Base-by-base conservation (phyloP, 495 filamentous ascomycete genomes). In the Penicillium bovifimosum region DNA sequence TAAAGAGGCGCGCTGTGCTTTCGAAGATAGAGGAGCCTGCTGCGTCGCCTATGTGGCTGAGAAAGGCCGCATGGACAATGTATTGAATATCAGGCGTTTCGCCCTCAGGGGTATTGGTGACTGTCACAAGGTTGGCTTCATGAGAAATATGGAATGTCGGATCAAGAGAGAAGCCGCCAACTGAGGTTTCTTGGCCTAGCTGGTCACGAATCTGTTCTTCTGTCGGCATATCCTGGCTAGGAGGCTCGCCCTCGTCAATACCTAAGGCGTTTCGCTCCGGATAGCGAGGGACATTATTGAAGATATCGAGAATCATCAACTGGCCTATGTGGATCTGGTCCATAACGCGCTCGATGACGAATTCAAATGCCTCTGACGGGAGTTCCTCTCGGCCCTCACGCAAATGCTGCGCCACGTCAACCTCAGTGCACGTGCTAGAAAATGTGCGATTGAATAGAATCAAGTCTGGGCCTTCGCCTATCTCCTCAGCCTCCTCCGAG, bases 401-500 rank as follows among this genome's bases (percentile, higher is more conserved):
- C n/a, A n/a, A n/a, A n/a, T n/a, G 27, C 13, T 47, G 50, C 11
- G 34, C 34, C 26, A 16, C 13, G 16, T 53, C 42, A 53, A 38
- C 38, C 10, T 48, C n/a, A 39, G 5, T 20, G 48, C 31, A 20
- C 9, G 45, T 46, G 33, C 17, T 41, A 36, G 57, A 50, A 42
- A 60, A 56, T n/a, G 48, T 18, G 53, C 57, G 53, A 24, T 50
- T 60, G 49, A 60, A 60, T 24, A 24, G 46, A 6, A 60, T 38
- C 8, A 35, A 46, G 35, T 60, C 57, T 4, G 57, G 57, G 20
- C 36, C 52, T 40, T 49, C 43, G 39, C 57, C 57, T 2, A 35
- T 34, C 27, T 45, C 35, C 0, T 8, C 34, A 31, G 6, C 10
- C 14, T 34, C 14, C 3, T 53, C 49, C 1, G 16, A 8, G 39